Base-by-base conservation (phyloP, 2,329 filamentous ascomycete species). In the Ampelomyces quisqualis region DNA sequence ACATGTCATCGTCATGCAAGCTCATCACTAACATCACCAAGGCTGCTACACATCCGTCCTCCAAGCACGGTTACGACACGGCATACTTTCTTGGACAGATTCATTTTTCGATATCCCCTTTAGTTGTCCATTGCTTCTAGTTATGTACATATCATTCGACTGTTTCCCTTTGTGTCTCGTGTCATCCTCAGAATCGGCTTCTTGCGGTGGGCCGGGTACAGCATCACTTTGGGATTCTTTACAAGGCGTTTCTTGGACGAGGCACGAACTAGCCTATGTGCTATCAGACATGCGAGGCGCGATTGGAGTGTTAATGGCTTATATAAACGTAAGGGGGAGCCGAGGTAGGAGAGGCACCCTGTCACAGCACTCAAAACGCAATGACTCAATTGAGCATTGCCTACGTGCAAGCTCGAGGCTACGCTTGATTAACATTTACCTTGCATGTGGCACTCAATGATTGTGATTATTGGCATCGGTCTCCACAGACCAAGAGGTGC, bases 51-150 rank as follows among this genome's bases (percentile, higher is more conserved):
- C 28, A 20, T 14, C 23, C 29, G 34, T 34, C 34, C 31, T 32
- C 20, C 13, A 34, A 34, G 17, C 38, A 40, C 24, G 36, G 22
- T 42, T 31, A 46, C 45, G 45, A 53, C 45, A 35, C 34, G 24
- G 27, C 43, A 49, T 43, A 48, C 30, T 51, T 47, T 42, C 24
- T 51, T 44, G 42, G 7, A 34, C 36, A 42, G 44, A 31, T 43
- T 44, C 42, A 43, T 47, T 53, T 47, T 43, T 40, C 45, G 48
- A 51, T 51, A 54, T 54, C 48, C 48, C 40, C 45, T 49, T 45
- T 22, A 31, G 34, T 43, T 45, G 45, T 47, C 27, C 36, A 51
- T 51, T 51, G 37, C 40, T 51, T 39, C 23, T 21, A 38, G 38
- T 36, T 40, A 28, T 49, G 48, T 49, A 45, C 26, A 49, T 38